Percentiles rank a stretch among this genome's conserved stretches.
These are phyloP conservation scores for Aphanomyces astaci DNA, from an alignment of 352 stramenopile species.

Conservation along the genomic window DNA sequence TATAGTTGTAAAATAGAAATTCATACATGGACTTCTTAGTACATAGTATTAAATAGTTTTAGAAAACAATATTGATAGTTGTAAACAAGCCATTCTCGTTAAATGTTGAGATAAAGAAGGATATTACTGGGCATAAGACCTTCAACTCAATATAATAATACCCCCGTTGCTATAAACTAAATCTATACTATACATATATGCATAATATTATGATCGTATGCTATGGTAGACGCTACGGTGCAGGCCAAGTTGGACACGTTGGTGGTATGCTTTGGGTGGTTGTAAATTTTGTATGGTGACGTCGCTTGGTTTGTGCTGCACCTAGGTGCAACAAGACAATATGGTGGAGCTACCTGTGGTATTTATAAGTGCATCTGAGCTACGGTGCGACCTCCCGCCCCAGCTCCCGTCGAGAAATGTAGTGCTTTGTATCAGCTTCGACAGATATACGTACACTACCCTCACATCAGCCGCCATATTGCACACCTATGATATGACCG, in stretches of 20 bases:
- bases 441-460: conserved; percentile 12
- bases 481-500: background rate
- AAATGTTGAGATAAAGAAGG: too few relatives aligned
- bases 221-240: background rate
- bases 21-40: too few relatives aligned
- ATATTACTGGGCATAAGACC: too few relatives aligned
- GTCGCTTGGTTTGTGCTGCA: background rate
- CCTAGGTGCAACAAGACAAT: conserved; percentile 4
- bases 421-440: conserved; percentile 12
- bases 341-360: background rate
- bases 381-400: background rate
- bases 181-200: too few relatives aligned
- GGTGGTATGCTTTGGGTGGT: background rate
- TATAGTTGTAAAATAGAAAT: too few relatives aligned
- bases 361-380: conserved; percentile 9
- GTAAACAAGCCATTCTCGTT: too few relatives aligned
- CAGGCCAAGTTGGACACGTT: conserved; percentile 15
- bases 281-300: too few relatives aligned
- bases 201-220: background rate
- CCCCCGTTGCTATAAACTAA: too few relatives aligned
- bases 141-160: too few relatives aligned
- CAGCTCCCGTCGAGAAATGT: conserved; percentile 6
- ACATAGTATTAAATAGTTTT: too few relatives aligned
- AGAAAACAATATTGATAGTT: too few relatives aligned
- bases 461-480: background rate